Base-by-base conservation (phyloP, 352 stramenopile species). In the Saprolegnia parasitica region DNA sequence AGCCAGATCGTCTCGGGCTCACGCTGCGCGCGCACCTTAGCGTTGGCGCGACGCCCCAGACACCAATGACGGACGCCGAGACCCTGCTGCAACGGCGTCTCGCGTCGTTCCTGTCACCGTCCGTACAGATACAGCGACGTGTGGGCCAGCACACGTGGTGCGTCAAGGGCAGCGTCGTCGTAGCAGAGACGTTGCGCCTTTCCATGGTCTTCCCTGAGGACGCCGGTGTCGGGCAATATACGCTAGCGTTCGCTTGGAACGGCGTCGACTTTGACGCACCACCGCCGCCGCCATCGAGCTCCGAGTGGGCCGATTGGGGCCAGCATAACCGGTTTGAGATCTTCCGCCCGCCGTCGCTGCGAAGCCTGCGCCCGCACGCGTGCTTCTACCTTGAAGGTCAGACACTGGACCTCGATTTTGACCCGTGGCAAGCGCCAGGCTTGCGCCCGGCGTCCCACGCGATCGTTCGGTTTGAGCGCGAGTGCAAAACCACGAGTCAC, bases 201-300 rank as follows among this genome's bases (percentile, higher is more conserved):
- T 62, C 49, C 6, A 5, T 70, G 11, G 42, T 29, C 3, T 23
- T 70, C 11, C 63, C 63, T 4, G 5, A 5, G 9, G 20, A 70
- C 8, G 29, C 50, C 4, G 21, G 42, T 5, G 21, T 61, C 13
- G 63, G 63, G 20, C 2, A n/a, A 10, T 61, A 61, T 15, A 15
- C 46, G 23, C 4, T 70, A 45, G n/a, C 62, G n/a, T 24, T 54
- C 5, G 21, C 63, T 58, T 70, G 54, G 42, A 70, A 70, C 29
- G 29, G 21, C 37, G 8, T 61, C 23, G 63, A 70, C 29, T 68
- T 58, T 15, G 15, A 37, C 52, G 35, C 4, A 9, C 20, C 46
- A 1, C n/a, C 45, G 18, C 10, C 47, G 18, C 4, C 26, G 10
- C n/a, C 46, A 29, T 4, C 24, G 42, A 62, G 15, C 13, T n/a